These are phyloP conservation scores for Saccharomyces hybrid DNA, from an alignment of 1,139 yeast species.

Conservation along the genomic window DNA sequence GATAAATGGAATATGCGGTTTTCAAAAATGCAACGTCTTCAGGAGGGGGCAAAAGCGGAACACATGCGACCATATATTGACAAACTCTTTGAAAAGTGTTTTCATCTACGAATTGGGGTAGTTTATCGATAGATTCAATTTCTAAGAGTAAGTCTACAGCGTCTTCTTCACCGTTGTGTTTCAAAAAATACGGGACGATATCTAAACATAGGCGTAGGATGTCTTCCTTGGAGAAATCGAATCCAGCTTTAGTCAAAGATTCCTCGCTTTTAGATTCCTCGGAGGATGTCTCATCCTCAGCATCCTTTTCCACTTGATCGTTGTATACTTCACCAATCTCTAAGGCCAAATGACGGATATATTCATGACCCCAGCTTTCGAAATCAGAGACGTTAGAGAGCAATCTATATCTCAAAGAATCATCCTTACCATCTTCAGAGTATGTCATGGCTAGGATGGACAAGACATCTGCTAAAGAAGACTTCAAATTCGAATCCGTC, in stretches of 20 bases:
- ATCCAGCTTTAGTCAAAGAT: slow-evolving; percentile 3
- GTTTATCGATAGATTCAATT: slow-evolving; percentile 75
- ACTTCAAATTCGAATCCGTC: slow-evolving; percentile 40
- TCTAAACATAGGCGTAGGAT: slow-evolving; percentile 62
- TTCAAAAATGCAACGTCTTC: slow-evolving; percentile 81
- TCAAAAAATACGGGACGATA: slow-evolving; percentile 82
- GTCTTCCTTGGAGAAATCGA: slow-evolving; percentile 34
- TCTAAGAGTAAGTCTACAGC: slow-evolving; percentile 91
- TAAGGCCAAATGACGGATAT: slow-evolving; percentile 88
- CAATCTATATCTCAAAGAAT: slow-evolving; percentile 74
- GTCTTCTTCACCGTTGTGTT: slow-evolving; percentile 97
- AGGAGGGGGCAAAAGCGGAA: slow-evolving; percentile 90
- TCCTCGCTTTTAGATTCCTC: slow-evolving; percentile 8
- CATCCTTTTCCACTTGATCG: slow-evolving; percentile 54
- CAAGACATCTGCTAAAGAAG: slow-evolving; percentile 68
- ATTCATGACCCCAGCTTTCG: slow-evolving; percentile 96
- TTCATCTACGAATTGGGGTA: slow-evolving; percentile 79
- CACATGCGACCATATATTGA: slow-evolving; percentile 90
- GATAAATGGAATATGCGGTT: slow-evolving; percentile 85
- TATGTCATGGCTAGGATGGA: slow-evolving; percentile 96
- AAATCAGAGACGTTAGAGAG: slow-evolving; percentile 55
- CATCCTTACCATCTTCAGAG: slow-evolving; percentile 75
- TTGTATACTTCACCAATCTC: slow-evolving; percentile 88
- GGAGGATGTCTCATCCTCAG: slow-evolving; percentile 20
- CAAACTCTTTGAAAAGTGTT: slow-evolving; percentile 84